Percentiles rank a stretch among this genome's conserved stretches.
These are phyloP conservation scores for Bullera alba DNA, from an alignment of 768 basidiomycete species.

Conservation along the genomic window DNA sequence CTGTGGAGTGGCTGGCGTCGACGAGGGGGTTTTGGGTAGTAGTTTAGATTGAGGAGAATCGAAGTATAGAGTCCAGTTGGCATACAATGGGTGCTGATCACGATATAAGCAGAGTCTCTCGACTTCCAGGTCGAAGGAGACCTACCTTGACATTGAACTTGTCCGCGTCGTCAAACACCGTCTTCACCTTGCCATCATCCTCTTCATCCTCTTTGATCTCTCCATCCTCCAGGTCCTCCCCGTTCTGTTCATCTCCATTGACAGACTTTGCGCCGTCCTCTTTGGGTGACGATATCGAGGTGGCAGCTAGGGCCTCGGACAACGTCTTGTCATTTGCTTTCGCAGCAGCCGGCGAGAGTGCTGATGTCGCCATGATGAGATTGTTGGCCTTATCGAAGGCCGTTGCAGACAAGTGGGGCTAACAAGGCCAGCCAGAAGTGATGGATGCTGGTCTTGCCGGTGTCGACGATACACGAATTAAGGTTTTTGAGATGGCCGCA, in stretches of 20 bases:
- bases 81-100: slow-evolving; percentile 79
- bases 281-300: slow-evolving; percentile 25
- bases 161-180: slow-evolving; percentile 85
- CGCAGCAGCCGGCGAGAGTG: slow-evolving; percentile 21
- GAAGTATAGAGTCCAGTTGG: slow-evolving; percentile 96
- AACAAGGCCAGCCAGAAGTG: too few relatives aligned
- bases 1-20: slow-evolving; percentile 58
- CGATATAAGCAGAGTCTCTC: neutral
- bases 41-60: slow-evolving; percentile 89
- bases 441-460: too few relatives aligned
- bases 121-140: neutral
- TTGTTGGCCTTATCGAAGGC: too few relatives aligned
- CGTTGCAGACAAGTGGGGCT: too few relatives aligned
- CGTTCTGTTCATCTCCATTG: slow-evolving; percentile 17
- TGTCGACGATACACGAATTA: too few relatives aligned
- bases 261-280: too few relatives aligned
- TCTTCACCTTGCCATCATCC: slow-evolving; percentile 57
- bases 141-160: slow-evolving; percentile 94
- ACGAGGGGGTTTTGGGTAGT: slow-evolving; percentile 54
- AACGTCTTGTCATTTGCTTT: slow-evolving; percentile 21
- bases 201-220: slow-evolving; percentile 65
- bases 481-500: too few relatives aligned
- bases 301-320: slow-evolving; percentile 22
- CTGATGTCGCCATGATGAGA: slow-evolving; percentile 13
- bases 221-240: slow-evolving; percentile 57